Percentiles rank a stretch among this genome's conserved stretches.
phyloP scores from a whole-genome alignment of 2,329 filamentous ascomycete genomes.

The Alternaria sp. region DNA sequence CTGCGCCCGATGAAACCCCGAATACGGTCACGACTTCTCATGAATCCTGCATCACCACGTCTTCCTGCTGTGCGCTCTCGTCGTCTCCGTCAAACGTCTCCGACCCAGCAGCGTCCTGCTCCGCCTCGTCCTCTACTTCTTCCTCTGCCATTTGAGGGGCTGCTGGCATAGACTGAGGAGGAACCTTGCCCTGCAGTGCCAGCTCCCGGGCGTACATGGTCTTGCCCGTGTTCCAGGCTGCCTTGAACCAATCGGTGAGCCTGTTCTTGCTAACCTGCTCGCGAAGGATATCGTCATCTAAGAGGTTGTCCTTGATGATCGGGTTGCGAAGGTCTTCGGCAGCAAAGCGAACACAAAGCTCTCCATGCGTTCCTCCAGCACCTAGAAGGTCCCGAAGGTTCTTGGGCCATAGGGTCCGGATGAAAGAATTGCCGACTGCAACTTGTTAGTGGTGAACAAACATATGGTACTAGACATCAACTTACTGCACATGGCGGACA shows the following conservation, averaged over 20 bases:
- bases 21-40: conserved; percentile 18
- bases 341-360: conserved; percentile 61
- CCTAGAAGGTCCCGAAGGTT: conserved; percentile 34
- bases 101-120: conserved; percentile 9
- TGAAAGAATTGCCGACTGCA: conserved; percentile 19
- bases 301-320: conserved; percentile 73
- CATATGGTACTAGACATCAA: neutral
- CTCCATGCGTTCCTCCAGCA: conserved; percentile 63
- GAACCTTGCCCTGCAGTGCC: conserved; percentile 19
- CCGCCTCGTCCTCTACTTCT: conserved; percentile 1
- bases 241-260: conserved; percentile 72
- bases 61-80: conserved; percentile 28
- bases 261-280: conserved; percentile 71
- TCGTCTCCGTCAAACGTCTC: conserved; percentile 34
- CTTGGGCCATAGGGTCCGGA: conserved; percentile 28
- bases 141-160: neutral
- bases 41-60: conserved; percentile 44
- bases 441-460: conserved; percentile 7
- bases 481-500: conserved; percentile 68
- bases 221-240: conserved; percentile 49
- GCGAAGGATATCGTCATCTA: conserved; percentile 72
- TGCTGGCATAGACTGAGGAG: neutral
- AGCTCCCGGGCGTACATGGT: conserved; percentile 36
- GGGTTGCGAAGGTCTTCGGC: conserved; percentile 67
- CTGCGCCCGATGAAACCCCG: conserved; percentile 25